These are phyloP conservation scores for Quercus rubra DNA, from an alignment of 306 rosid species.

Conservation along the genomic window DNA sequence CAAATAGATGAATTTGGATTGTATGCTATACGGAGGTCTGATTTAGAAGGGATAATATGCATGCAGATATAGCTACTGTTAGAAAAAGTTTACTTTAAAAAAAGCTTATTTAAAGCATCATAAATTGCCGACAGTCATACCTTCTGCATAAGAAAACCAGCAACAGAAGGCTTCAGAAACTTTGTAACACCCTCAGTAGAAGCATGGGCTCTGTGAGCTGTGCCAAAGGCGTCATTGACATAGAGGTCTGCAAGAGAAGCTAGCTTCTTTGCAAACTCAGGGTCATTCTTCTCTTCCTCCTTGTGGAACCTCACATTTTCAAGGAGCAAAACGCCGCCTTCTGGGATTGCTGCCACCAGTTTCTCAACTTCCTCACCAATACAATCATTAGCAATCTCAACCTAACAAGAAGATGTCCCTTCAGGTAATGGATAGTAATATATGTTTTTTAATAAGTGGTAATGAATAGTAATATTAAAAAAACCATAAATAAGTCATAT, in stretches of 20 bases:
- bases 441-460: neutral
- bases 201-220: slow-evolving; percentile 96
- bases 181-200: slow-evolving; percentile 90
- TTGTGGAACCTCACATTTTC: slow-evolving; percentile 91
- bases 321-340: slow-evolving; percentile 85
- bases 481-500: neutral
- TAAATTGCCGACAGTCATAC: slow-evolving; percentile 26
- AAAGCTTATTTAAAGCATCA: neutral
- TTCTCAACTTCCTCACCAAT: slow-evolving; percentile 85
- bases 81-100: neutral
- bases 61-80: neutral
- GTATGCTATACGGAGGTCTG: neutral
- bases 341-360: slow-evolving; percentile 65
- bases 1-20: neutral
- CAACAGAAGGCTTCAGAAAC: slow-evolving; percentile 83
- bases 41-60: neutral
- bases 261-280: slow-evolving; percentile 81
- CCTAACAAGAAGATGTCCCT: slow-evolving; percentile 30
- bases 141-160: slow-evolving; percentile 98
- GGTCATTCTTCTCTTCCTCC: slow-evolving; percentile 98
- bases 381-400: slow-evolving; percentile 62
- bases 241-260: slow-evolving; percentile 92
- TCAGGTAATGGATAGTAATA: neutral
- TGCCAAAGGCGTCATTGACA: slow-evolving; percentile 92
- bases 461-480: neutral